Conservation (phyloP, 164 flowering plant species). For the Sextonia rubra region DNA sequence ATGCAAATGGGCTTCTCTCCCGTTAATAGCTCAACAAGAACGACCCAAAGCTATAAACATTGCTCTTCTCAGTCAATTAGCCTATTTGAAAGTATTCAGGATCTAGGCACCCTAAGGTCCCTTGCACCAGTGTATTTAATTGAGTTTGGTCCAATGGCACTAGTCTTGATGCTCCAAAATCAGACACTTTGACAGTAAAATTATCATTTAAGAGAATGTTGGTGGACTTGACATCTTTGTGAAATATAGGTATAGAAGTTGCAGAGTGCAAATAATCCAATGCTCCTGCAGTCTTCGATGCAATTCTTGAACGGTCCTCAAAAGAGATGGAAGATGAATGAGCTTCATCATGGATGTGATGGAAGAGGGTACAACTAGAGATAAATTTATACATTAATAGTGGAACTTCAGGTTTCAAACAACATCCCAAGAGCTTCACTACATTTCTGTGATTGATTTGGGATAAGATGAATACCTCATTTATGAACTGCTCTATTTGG, state of each 20-base stretch:
- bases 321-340: slow-evolving; percentile 19
- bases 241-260: slow-evolving; percentile 35
- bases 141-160: slow-evolving; percentile 6
- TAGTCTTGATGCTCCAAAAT: slow-evolving; percentile 17
- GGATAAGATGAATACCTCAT: slow-evolving; percentile 35
- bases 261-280: slow-evolving; percentile 38
- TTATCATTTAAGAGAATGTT: slow-evolving; percentile 37
- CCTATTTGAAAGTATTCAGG: slow-evolving; percentile 12
- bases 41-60: slow-evolving; percentile 22
- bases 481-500: slow-evolving; percentile 30
- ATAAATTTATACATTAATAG: slow-evolving; percentile 43
- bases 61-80: slow-evolving; percentile 16
- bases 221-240: slow-evolving; percentile 38
- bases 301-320: slow-evolving; percentile 23
- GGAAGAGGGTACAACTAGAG: slow-evolving; percentile 34
- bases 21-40: slow-evolving; percentile 14
- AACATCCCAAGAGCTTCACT: slow-evolving; percentile 40
- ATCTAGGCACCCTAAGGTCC: slow-evolving; percentile 14
- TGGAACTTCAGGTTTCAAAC: slow-evolving; percentile 41
- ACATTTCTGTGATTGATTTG: slow-evolving; percentile 48
- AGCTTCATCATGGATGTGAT: slow-evolving; percentile 25
- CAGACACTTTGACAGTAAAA: slow-evolving; percentile 36
- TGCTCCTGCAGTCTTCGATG: slow-evolving; percentile 28
- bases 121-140: slow-evolving; percentile 11
- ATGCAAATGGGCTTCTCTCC: slow-evolving; percentile 2